phyloP scores from a whole-genome alignment of 164 flowering plant species.

The Berberis vulgaris region DNA sequence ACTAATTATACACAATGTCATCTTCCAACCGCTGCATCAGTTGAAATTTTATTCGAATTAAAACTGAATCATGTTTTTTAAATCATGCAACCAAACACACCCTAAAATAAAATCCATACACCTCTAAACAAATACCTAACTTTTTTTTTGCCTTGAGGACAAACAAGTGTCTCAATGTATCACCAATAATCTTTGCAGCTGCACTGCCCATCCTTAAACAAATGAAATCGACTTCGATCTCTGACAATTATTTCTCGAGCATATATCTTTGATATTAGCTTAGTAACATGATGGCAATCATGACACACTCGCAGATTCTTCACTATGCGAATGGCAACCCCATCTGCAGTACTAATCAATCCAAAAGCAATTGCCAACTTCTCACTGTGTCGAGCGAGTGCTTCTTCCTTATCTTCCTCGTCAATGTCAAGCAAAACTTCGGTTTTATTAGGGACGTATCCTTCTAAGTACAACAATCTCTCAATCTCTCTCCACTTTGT shows the following conservation, averaged over 20 bases:
- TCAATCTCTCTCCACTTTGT: conserved; percentile 23
- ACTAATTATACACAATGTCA: no score
- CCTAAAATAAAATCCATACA: no score
- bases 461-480: conserved; percentile 17
- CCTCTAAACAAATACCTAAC: no score
- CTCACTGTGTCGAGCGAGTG: conserved; percentile 19
- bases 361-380: conserved; percentile 19
- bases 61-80: no score
- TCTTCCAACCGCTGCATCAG: no score
- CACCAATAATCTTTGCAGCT: conserved; percentile 20
- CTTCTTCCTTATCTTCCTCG: conserved; percentile 18
- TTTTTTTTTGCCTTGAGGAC: no score
- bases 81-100: no score
- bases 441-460: conserved; percentile 12
- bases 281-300: conserved; percentile 20
- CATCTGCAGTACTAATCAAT: conserved; percentile 12
- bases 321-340: conserved; percentile 14
- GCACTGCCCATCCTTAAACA: conserved; percentile 16
- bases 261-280: conserved; percentile 16
- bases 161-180: neutral
- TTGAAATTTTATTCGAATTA: no score
- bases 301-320: conserved; percentile 16
- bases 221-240: conserved; percentile 22
- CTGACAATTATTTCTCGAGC: conserved; percentile 18
- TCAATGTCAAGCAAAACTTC: conserved; percentile 16